Base-by-base conservation (phyloP, 495 filamentous ascomycete genomes). In the Apiosordaria backusii region DNA sequence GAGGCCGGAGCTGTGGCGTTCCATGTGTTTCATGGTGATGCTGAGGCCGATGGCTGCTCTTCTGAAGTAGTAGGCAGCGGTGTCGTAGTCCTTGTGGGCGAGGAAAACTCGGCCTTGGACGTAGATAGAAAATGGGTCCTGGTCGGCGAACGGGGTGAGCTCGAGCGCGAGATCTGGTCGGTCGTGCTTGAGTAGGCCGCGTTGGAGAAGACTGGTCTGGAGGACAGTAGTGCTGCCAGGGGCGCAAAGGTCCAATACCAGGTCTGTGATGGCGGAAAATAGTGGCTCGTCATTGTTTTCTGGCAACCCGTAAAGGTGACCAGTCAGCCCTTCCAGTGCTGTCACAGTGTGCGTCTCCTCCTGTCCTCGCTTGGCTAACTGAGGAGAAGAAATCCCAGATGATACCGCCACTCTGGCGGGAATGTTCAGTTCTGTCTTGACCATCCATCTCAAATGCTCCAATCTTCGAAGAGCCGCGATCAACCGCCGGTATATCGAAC, bases 11-110 rank as follows among this genome's bases (percentile, higher is more conserved):
- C 79, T 82, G 74, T 85, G 78, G 24, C 74, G 71, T 64, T 79
- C 74, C 62, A 70, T 68, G n/a, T 77, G 68, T 27, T 71, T 70
- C 45, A 70, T 63, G 4, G 71, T 62, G 22, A 70, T 71, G 63
- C 92, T 87, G 67, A 98, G 84, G 50, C 89, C 89, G 72, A 89
- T 90, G 4, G 92, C 89, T 64, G 92, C 91, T 69, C 89, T 93
- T 61, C 87, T 87, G 77, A 99, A 97, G 68, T 88, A 86, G 21
- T 85, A 78, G 19, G 91, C 84, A 57, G 96, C 95, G 63, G 84
- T 83, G 50, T 86, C 84, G 70, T 85, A 86, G 70, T 95, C 89
- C 22, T 86, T 86, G 71, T 86, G 86, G 16, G 88, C 85, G 19
- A 97, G 82, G 72, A 88, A 84, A 55, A 95, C 82, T 40, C 96